phyloP scores from a whole-genome alignment of 2,329 filamentous ascomycete species.

The Tympanopsis confertula region DNA sequence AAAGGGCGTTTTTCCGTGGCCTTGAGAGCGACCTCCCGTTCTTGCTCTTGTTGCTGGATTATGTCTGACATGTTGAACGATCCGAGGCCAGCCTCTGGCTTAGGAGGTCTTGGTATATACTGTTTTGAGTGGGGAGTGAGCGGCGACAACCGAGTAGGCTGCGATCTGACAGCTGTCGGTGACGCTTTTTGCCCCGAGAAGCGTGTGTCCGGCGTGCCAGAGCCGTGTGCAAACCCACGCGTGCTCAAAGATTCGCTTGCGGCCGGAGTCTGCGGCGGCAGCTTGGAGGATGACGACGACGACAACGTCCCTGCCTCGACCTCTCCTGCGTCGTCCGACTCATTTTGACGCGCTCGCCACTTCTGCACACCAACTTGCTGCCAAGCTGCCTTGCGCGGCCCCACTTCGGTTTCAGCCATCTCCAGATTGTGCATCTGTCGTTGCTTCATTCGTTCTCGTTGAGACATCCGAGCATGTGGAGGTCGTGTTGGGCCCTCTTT shows the following conservation, averaged over 20 bases:
- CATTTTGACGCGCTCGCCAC: conserved; percentile 6
- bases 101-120: conserved; percentile 44
- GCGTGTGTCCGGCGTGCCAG: conserved; percentile 50
- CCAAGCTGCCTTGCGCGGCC: conserved; percentile 29
- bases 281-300: conserved; percentile 11
- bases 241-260: conserved; percentile 25
- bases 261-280: conserved; percentile 26
- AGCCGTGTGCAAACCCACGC: conserved; percentile 29
- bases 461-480: conserved; percentile 58
- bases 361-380: conserved; percentile 27
- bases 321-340: neutral
- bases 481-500: conserved; percentile 24
- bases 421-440: conserved; percentile 53
- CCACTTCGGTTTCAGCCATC: conserved; percentile 22
- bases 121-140: conserved; percentile 42
- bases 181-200: conserved; percentile 44
- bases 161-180: conserved; percentile 13
- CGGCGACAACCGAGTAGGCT: conserved; percentile 14
- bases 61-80: conserved; percentile 78
- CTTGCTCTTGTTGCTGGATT: conserved; percentile 71
- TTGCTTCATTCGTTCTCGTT: conserved; percentile 82
- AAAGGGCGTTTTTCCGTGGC: conserved; percentile 78
- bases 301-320: neutral
- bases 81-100: conserved; percentile 53
- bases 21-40: conserved; percentile 73